Evolutionary conservation across 2,329 filamentous ascomycete species (phyloP), one percentile per base, ranked within the genome.

Genomic region (Neonectria sp.): DNA sequence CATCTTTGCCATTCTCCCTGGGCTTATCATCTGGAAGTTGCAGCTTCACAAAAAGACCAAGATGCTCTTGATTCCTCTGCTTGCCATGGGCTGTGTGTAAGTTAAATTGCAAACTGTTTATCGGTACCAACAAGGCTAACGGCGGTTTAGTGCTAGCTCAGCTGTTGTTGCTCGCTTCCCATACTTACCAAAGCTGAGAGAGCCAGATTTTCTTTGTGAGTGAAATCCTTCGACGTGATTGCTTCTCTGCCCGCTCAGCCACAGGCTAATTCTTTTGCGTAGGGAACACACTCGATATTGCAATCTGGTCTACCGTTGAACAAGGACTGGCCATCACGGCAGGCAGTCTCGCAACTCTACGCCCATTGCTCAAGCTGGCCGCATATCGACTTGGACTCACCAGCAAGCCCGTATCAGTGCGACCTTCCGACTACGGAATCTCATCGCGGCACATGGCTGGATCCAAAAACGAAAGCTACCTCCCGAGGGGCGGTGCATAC

Each of bases 31-130:
- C 0, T 85, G 82, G 80, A 81, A 83, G 13, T 71, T 90, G 17
- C 82, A 89, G 53, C 86, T 90, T 78, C 82, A 83, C 43, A 71
- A 69, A 2, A 81, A 79, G 52, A 85, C 84, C 0, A 90, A 89
- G 71, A 46, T 81, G 3, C 80, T 85, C 0, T 75, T 90, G 29
- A 84, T 83, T 2, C 81, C 81, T 5, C 82, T 90, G 45, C 78
- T 91, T 35, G 84, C 83, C 3, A 81, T 90, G 77, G 90, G 87
- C 17, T 87, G 88, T 65, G 71, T 84, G 82, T 78, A 76, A 63
- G 76, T 74, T 13, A 3, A 6, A 8, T 3, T 0, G 4, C 11
- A 6, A 17, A n/a, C 33, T n/a, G 13, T n/a, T n/a, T 7, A 8
- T n/a, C 3, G 1, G 37, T n/a, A 8, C 3, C 15, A 27, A 21